Conservation (phyloP, 106 monocot species). For the Xerophyta viscosa region DNA sequence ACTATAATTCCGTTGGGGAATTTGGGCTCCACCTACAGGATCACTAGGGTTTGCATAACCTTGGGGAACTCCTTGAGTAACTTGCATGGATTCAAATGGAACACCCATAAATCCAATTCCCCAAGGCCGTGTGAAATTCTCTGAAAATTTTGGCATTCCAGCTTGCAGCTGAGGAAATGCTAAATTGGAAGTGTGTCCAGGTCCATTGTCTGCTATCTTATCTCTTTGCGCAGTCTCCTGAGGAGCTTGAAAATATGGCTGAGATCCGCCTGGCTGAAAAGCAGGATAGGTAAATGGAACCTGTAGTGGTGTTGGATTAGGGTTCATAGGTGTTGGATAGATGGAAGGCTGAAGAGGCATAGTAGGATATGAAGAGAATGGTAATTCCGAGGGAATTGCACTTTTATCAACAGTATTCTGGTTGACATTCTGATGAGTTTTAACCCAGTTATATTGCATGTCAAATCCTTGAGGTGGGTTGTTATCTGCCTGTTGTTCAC, state of each 20-base stretch:
- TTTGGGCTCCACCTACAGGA: slow-evolving; percentile 23
- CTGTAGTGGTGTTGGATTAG: slow-evolving; percentile 17
- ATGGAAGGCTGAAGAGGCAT: slow-evolving; percentile 35
- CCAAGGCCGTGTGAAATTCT: slow-evolving; percentile 38
- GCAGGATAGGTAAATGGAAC: slow-evolving; percentile 32
- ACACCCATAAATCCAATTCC: slow-evolving; percentile 35
- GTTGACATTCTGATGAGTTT: slow-evolving; percentile 17
- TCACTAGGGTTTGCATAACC: slow-evolving; percentile 27
- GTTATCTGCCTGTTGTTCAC: slow-evolving; percentile 31
- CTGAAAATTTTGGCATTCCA: slow-evolving; percentile 22
- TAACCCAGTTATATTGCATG: slow-evolving; percentile 34
- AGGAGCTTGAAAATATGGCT: slow-evolving; percentile 31
- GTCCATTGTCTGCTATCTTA: slow-evolving; percentile 17
- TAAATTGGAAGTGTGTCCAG: slow-evolving; percentile 46
- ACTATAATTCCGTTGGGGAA: slow-evolving; percentile 40
- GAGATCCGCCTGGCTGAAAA: slow-evolving; percentile 42
- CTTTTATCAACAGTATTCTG: slow-evolving; percentile 28
- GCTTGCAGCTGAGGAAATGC: slow-evolving; percentile 35
- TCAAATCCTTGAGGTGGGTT: slow-evolving; percentile 34
- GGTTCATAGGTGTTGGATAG: slow-evolving; percentile 26
- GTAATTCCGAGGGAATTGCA: slow-evolving; percentile 17
- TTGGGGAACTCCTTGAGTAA: slow-evolving; percentile 40
- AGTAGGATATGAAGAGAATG: slow-evolving; percentile 30
- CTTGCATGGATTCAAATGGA: slow-evolving; percentile 27
- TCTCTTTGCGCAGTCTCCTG: slow-evolving; percentile 31